Evolutionary conservation across 352 stramenopile species (phyloP).

Genomic region (Pythium aquatile): DNA sequence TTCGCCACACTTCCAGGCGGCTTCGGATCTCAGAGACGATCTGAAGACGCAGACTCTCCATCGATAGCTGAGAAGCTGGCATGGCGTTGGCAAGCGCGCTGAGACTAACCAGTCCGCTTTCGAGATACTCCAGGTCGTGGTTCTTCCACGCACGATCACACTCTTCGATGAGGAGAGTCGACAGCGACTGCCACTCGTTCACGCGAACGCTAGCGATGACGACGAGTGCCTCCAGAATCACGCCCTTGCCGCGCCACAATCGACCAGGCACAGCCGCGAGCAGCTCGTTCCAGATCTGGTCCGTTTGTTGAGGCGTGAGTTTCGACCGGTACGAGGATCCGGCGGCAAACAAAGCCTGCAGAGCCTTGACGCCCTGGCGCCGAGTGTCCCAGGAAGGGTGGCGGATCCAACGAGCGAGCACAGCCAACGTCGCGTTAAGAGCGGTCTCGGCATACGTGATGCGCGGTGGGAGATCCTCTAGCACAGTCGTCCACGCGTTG

Average conservation of each 20-base stretch:
- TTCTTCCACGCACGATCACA: constrained; percentile 62
- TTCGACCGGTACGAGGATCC: constrained; percentile 41
- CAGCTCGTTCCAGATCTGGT: constrained; percentile 52
- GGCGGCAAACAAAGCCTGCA: constrained; percentile 55
- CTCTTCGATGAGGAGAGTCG: constrained; percentile 49
- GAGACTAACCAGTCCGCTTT: constrained; percentile 59
- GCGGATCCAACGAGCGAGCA: constrained; percentile 45
- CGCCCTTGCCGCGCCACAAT: constrained; percentile 75
- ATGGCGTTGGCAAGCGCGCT: constrained; percentile 44
- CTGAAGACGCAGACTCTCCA: constrained; percentile 27
- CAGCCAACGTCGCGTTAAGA: constrained; percentile 41
- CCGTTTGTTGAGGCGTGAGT: constrained; percentile 41
- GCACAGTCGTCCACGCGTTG: constrained; percentile 50
- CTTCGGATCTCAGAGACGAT: constrained; percentile 39
- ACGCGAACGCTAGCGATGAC: constrained; percentile 33
- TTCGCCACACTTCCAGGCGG: constrained; percentile 33
- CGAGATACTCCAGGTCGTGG: constrained; percentile 64
- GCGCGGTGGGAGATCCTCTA: constrained; percentile 67
- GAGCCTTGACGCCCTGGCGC: constrained; percentile 57
- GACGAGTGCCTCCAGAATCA: constrained; percentile 70
- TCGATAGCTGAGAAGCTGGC: constrained; percentile 19
- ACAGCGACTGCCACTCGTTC: constrained; percentile 33
- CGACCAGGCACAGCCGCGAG: constrained; percentile 56
- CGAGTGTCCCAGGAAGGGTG: constrained; percentile 80
- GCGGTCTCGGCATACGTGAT: constrained; percentile 52